Evolutionary conservation across 139 green algal species (phyloP), one percentile per base, ranked within the genome.

Genomic region (Microglena sp.): DNA sequence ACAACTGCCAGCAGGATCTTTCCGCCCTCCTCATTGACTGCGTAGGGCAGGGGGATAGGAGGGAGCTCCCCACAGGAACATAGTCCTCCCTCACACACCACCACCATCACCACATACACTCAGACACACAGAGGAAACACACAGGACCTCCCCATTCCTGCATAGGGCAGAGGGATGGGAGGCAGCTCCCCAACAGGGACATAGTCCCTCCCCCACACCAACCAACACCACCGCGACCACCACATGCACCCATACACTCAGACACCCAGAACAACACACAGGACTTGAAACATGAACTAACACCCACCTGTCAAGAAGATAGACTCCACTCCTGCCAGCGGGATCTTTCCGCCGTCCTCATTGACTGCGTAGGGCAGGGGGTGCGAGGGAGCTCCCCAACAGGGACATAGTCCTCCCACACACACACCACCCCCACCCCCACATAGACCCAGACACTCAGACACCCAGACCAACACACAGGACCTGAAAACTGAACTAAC

Each of bases 271-370:
- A n/a, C n/a, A n/a, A n/a, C n/a, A n/a, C n/a, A n/a, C n/a, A n/a
- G n/a, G n/a, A 7, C 24, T 15, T 30, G 65, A 24, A 45, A 55
- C 27, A 36, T 5, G 30, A 24, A 15, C 70, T 22, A 27, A 18
- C n/a, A n/a, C 61, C 24, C 45, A 83, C 80, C 67, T 78, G 78
- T 79, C 0, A 87, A 55, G 45, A 87, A 87, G 7, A 87, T 27
- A 0, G 81, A 82, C 56, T 76, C 70, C 1, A 77, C 69, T 3
- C 75, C 78, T 22, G 60, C 54, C 29, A 85, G 57, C 0, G 81
- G 78, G 26, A 77, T 30, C 5, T 73, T 69, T 21, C 65, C 75
- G 27, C 81, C 81, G 45, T 79, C 76, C 43, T 73, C 78, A 28
- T 69, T 66, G 1, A 69, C 7, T 0, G 27, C 45, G 58, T 81